These are phyloP conservation scores for Monilinia fructigena DNA, from an alignment of 2,329 filamentous ascomycete species.

Conservation along the genomic window DNA sequence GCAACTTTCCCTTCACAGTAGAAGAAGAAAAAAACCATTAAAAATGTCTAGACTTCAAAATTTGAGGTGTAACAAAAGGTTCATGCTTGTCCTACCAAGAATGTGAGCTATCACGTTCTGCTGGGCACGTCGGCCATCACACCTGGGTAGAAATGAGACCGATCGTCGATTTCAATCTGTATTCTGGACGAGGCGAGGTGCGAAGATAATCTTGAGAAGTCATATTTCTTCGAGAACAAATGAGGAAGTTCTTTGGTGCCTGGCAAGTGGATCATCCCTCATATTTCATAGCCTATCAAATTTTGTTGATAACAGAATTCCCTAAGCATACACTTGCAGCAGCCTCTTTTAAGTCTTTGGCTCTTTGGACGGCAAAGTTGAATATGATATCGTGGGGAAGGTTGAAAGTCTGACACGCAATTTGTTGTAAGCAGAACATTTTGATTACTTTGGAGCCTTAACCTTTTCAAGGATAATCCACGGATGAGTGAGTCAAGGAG, in stretches of 20 bases:
- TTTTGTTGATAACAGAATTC: slow-evolving; percentile 18
- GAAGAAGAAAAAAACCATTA: not conserved
- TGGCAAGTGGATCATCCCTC: slow-evolving; percentile 7
- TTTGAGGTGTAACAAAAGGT: not conserved
- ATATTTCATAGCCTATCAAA: slow-evolving; percentile 16
- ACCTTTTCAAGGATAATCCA: not conserved
- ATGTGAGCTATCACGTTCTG: slow-evolving; percentile 17
- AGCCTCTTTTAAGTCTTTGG: not conserved
- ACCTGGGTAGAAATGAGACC: slow-evolving; percentile 14
- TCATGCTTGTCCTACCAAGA: not conserved
- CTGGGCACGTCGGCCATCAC: slow-evolving; percentile 1
- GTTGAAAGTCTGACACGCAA: slow-evolving; percentile 11
- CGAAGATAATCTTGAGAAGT: slow-evolving; percentile 5
- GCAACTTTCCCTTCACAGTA: too few species aligned
- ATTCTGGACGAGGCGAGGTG: slow-evolving; percentile 4
- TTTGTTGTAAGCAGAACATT: slow-evolving; percentile 15
- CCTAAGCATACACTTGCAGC: slow-evolving; percentile 21
- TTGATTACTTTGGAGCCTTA: not conserved
- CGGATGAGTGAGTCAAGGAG: not conserved
- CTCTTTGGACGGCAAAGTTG: slow-evolving; percentile 3
- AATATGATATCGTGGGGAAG: slow-evolving; percentile 21
- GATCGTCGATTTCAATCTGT: not conserved
- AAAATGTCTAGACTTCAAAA: not conserved
- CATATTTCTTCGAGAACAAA: slow-evolving; percentile 19
- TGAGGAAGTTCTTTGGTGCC: slow-evolving; percentile 11